phyloP scores from a whole-genome alignment of 768 basidiomycete genomes.

The Lyophyllum atratum region DNA sequence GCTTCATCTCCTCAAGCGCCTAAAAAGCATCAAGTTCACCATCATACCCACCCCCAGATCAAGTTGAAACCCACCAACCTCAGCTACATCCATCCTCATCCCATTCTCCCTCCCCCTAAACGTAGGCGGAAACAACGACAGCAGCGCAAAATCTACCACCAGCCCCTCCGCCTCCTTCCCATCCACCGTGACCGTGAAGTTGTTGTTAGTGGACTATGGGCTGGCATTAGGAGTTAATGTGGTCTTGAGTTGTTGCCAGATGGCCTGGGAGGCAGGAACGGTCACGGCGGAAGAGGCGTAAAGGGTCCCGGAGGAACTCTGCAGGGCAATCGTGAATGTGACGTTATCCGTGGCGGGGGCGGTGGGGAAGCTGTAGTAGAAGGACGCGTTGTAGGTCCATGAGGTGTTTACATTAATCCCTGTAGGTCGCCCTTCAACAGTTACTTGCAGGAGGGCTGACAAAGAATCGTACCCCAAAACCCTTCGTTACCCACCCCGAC shows the following conservation, averaged over 20 bases:
- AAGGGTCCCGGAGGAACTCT: slow-evolving; percentile 41
- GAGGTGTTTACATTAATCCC: slow-evolving; percentile 57
- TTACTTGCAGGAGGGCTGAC: no score
- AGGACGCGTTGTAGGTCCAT: slow-evolving; percentile 59
- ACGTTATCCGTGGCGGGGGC: slow-evolving; percentile 40
- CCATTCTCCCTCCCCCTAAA: no score
- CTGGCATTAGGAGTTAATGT: slow-evolving; percentile 32
- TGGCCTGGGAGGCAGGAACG: slow-evolving; percentile 45
- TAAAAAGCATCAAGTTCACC: no score
- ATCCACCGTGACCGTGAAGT: slow-evolving; percentile 2
- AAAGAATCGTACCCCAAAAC: slow-evolving; percentile 50
- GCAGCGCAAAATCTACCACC: no score
- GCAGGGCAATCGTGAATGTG: slow-evolving; percentile 44
- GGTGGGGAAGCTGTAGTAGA: no score
- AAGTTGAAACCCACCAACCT: no score
- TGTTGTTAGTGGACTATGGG: neutral
- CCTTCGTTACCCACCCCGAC: slow-evolving; percentile 62
- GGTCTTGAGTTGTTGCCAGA: no score
- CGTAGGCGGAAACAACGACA: no score
- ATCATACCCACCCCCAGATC: no score
- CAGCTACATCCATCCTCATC: no score
- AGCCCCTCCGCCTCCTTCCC: no score
- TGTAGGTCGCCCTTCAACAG: slow-evolving; percentile 5
- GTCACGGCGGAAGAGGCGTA: slow-evolving; percentile 42
- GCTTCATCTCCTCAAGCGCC: slow-evolving; percentile 2